Evolutionary conservation across 371 early-diverging fungal species (phyloP), one percentile per base, ranked within the genome.

Genomic region (Pancytospora epiphaga): DNA sequence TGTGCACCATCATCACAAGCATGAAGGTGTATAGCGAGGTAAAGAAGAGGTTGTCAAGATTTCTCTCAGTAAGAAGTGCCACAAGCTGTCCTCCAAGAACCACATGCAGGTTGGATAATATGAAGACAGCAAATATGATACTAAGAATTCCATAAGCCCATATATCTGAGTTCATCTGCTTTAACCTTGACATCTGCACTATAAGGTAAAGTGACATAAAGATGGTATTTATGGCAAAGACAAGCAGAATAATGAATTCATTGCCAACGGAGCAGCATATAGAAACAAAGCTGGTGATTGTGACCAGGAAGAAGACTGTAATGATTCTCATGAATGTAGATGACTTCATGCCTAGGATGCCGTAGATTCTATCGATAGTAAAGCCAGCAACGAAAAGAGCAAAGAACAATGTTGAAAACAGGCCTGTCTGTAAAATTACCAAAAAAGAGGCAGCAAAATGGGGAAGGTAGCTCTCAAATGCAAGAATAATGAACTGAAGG

Each of bases 61-160:
- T 76, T 40, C 67, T 62, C 38, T 75, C 70, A 51, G 64, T 62
- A 15, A 73, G 25, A 25, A 38, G 18, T 0, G 65, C 74, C 38
- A 79, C 68, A 39, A 62, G 6, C 32, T 47, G 32, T 1, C 72
- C 57, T 29, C 69, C 66, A 15, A 64, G n/a, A 68, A 75, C 63
- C n/a, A 62, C 25, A 25, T 27, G 38, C 30, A 63, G 15, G 38
- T 32, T 50, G 29, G 56, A 33, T 2, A 68, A n/a, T 25, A 58
- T 3, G 49, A 66, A 70, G 60, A 70, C 73, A 33, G 43, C 25
- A 33, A 68, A 22, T 27, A 69, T 32, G 25, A 79, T 54, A 1
- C 33, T 15, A 19, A 79, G 58, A 0, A 72, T 69, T 1, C 79
- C 73, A 74, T 70, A 79, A 22, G 74, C 66, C 79, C 79, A 79